These are phyloP conservation scores for Calocera viscosa DNA, from an alignment of 768 basidiomycete species.

Conservation along the genomic window DNA sequence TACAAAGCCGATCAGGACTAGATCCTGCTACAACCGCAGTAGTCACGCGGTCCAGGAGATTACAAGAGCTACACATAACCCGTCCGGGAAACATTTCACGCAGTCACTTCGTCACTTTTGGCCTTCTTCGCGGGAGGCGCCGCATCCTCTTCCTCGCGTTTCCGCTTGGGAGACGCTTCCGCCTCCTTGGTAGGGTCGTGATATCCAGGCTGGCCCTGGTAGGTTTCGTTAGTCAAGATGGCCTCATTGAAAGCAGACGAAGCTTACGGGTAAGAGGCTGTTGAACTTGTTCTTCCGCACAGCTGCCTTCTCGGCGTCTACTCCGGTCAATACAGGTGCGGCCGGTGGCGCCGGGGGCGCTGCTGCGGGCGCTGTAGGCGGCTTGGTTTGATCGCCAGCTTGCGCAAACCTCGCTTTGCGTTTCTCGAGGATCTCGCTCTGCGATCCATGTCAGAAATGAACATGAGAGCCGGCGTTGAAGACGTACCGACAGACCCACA, in stretches of 20 bases:
- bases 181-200: not conserved
- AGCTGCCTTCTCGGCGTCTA: not conserved
- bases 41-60: too few relatives aligned
- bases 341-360: not conserved
- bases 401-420: not conserved
- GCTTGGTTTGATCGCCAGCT: not conserved
- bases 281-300: constrained; percentile 2
- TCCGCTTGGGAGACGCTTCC: not conserved
- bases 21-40: too few relatives aligned
- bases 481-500: not conserved
- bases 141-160: not conserved
- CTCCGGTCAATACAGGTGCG: not conserved
- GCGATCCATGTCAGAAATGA: not conserved
- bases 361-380: not conserved
- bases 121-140: not conserved
- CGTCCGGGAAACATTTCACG: not conserved
- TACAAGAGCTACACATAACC: not conserved
- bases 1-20: too few relatives aligned
- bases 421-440: not conserved
- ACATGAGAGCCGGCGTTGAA: not conserved
- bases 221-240: not conserved
- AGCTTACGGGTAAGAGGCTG: not conserved
- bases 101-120: not conserved
- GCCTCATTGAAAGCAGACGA: not conserved
- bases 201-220: not conserved